Evolutionary conservation across 2,329 filamentous ascomycete genomes (phyloP).

Genomic region (Aureobasidium sp.): DNA sequence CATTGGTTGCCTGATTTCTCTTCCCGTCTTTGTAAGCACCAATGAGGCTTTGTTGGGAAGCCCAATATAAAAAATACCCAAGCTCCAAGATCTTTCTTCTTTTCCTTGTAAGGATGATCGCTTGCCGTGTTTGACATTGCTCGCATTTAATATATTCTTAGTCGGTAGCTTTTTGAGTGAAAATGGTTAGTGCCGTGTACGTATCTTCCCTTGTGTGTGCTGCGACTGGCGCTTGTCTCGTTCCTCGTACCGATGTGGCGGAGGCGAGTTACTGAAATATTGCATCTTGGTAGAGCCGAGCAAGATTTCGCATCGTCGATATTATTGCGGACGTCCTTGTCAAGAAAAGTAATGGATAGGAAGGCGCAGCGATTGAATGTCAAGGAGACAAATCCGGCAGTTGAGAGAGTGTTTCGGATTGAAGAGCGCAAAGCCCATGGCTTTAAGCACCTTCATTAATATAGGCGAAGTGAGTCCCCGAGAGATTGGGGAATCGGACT

Average conservation of each 20-base stretch:
- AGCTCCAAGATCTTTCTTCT: not conserved
- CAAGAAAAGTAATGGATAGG: not conserved
- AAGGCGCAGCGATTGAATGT: not conserved
- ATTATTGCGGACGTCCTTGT: not conserved
- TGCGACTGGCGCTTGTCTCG: not conserved
- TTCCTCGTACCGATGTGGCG: not conserved
- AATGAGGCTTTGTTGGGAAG: not conserved
- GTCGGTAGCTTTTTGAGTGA: not conserved
- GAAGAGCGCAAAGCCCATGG: not conserved
- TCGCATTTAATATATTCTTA: constrained; percentile 1
- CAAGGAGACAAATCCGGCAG: not conserved
- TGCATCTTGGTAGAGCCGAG: not conserved
- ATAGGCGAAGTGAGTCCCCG: not conserved
- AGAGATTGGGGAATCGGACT: not conserved
- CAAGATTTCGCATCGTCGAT: not conserved
- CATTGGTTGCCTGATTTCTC: not conserved
- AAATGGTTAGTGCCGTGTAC: not conserved
- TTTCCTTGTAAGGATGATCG: not conserved
- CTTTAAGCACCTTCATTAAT: not conserved
- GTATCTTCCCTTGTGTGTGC: not conserved
- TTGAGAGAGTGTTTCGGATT: not conserved
- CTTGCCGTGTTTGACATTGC: constrained; percentile 4
- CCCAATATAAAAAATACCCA: constrained; percentile 4
- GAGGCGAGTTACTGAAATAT: not conserved
- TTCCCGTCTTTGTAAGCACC: not conserved